Conservation (phyloP, 225 moss, liverwort and hornwort genomes). For the Asterella californica region DNA sequence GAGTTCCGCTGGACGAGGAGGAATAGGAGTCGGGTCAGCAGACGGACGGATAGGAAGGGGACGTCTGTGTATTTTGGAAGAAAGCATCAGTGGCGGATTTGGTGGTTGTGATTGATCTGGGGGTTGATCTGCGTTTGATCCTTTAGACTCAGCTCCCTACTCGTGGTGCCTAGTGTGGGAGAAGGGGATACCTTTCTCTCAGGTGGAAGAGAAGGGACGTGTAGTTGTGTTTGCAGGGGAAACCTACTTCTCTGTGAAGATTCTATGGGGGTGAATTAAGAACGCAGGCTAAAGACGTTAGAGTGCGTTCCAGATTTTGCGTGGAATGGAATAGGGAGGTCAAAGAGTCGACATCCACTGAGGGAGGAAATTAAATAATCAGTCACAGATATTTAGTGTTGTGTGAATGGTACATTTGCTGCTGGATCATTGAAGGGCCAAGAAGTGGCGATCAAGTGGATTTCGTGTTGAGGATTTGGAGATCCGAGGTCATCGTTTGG, state of each 20-base stretch:
- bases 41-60: not conserved
- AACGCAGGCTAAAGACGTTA: not conserved
- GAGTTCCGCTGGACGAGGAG: not conserved
- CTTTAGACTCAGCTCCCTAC: not conserved
- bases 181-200: not conserved
- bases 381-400: not conserved
- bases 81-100: not conserved
- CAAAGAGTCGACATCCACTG: not conserved
- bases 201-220: not conserved
- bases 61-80: not conserved
- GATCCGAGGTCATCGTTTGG: not conserved
- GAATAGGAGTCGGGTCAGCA: not conserved
- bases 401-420: not conserved
- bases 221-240: not conserved
- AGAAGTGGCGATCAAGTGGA: not conserved
- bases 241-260: not conserved
- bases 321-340: not conserved
- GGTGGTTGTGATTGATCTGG: not conserved
- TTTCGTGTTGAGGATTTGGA: not conserved
- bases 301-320: not conserved
- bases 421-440: not conserved
- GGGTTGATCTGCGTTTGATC: not conserved
- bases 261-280: not conserved
- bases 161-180: not conserved
- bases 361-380: not conserved